Conservation (phyloP, 2,329 filamentous ascomycete species). For the Fusarium euwallaceae region DNA sequence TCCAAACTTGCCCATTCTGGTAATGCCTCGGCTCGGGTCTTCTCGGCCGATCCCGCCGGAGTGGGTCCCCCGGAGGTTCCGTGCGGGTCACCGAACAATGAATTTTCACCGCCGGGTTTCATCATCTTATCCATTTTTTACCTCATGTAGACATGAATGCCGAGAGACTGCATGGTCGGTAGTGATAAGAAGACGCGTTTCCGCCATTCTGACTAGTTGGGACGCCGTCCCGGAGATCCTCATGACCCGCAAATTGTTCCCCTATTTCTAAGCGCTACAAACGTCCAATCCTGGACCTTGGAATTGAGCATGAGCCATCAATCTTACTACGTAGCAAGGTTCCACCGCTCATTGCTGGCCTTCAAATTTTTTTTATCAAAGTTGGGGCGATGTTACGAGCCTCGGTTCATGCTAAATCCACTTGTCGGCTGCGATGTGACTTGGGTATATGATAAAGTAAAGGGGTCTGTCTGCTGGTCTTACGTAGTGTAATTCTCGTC, state of each 20-base stretch:
- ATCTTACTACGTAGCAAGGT: neutral
- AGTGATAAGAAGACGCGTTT: neutral
- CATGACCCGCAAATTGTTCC: neutral
- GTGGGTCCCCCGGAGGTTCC: conserved; percentile 33
- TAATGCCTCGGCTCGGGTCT: conserved; percentile 35
- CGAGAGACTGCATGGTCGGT: neutral
- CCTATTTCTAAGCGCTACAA: neutral
- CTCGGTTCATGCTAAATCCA: conserved; percentile 2
- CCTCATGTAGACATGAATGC: conserved; percentile 12
- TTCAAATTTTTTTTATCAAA: neutral
- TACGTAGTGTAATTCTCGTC: neutral
- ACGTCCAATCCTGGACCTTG: conserved; percentile 1
- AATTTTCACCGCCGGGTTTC: conserved; percentile 10
- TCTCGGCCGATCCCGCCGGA: conserved; percentile 36
- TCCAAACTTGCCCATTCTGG: conserved; percentile 10
- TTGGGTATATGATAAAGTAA: conserved; percentile 21
- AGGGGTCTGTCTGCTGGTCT: conserved; percentile 12
- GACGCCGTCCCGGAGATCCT: neutral
- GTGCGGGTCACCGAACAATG: conserved; percentile 17
- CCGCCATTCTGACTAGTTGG: neutral
- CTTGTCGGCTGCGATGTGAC: neutral
- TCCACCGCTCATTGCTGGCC: neutral
- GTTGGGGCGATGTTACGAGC: conserved; percentile 1
- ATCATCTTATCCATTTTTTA: conserved; percentile 9
- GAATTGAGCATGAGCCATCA: conserved; percentile 2